Conservation (phyloP, 345 rosid genomes). For the Aquilaria malaccensis region DNA sequence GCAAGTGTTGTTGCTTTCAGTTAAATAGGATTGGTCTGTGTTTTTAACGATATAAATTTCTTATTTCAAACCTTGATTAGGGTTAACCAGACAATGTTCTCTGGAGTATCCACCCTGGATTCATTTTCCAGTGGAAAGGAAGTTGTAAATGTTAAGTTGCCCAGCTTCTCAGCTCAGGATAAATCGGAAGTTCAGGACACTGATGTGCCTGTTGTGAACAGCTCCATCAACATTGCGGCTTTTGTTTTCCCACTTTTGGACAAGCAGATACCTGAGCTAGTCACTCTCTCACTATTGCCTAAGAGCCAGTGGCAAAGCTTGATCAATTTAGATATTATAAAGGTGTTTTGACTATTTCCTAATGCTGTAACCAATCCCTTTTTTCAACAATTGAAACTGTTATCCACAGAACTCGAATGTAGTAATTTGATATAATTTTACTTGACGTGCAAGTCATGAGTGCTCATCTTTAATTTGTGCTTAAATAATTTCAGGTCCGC, state of each 20-base stretch:
- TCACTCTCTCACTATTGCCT: conserved; percentile 83
- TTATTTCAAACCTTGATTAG: conserved; percentile 23
- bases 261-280: conserved; percentile 81
- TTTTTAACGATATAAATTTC: no score
- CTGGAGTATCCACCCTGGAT: conserved; percentile 55
- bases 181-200: conserved; percentile 44
- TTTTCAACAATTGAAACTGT: no score
- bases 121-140: conserved; percentile 78
- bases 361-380: no score
- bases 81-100: conserved; percentile 80
- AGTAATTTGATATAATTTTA: neutral
- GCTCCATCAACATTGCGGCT: conserved; percentile 19
- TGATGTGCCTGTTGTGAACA: conserved; percentile 27
- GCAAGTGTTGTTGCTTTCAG: no score
- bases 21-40: no score
- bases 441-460: neutral
- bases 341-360: conserved; percentile 35
- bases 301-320: conserved; percentile 97
- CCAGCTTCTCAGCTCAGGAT: conserved; percentile 60
- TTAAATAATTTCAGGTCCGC: conserved; percentile 38
- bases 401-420: no score
- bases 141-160: conserved; percentile 65
- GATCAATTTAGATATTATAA: conserved; percentile 90
- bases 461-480: neutral
- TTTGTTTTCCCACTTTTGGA: conserved; percentile 25